A percentile compares a stretch with the other conserved stretches of the same genome.
phyloP scores from a whole-genome alignment of 2,329 filamentous ascomycete genomes.

The Pestalotiopsis sp. region DNA sequence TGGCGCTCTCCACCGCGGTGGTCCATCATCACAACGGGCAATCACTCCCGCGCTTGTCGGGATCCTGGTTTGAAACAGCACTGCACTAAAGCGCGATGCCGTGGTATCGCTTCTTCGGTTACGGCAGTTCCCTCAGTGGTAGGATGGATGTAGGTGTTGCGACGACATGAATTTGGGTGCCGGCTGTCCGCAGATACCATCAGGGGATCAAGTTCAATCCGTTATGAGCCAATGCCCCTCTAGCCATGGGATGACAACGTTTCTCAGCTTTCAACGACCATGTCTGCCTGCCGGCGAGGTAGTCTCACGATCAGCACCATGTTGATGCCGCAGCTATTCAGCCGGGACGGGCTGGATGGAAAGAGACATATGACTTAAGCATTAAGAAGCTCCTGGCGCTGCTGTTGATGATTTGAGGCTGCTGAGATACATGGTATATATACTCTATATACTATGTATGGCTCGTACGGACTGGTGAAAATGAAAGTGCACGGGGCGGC shows the following conservation, averaged over 20 bases:
- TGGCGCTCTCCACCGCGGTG: not conserved
- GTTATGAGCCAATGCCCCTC: not conserved
- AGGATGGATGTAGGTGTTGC: not conserved
- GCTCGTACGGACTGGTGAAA: no score
- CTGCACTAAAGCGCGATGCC: not conserved
- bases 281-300: not conserved
- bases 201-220: not conserved
- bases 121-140: not conserved
- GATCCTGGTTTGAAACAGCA: not conserved
- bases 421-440: no score
- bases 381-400: no score
- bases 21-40: conserved; percentile 1
- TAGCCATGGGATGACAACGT: not conserved
- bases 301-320: not conserved
- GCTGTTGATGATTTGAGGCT: no score
- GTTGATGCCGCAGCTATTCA: not conserved
- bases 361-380: no score
- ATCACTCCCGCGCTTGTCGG: conserved; percentile 1
- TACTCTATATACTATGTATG: no score
- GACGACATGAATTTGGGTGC: not conserved
- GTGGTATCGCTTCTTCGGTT: not conserved
- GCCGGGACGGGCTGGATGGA: not conserved
- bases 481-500: no score
- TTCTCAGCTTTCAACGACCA: not conserved
- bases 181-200: not conserved